phyloP scores from a whole-genome alignment of 441 rosid genomes.

The Kokia cookei region DNA sequence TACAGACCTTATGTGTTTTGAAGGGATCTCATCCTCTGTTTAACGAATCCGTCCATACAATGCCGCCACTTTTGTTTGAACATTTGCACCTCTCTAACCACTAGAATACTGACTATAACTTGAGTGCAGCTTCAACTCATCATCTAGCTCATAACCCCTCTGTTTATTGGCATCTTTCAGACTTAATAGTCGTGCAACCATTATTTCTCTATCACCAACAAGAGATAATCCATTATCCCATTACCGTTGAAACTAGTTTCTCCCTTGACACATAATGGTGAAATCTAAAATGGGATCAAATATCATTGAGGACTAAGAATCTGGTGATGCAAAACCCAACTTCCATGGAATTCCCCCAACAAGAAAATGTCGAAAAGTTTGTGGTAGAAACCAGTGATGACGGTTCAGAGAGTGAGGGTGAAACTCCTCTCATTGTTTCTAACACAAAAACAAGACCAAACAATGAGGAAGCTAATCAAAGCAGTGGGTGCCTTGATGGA shows the following conservation, averaged over 20 bases:
- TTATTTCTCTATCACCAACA: conserved; percentile 92
- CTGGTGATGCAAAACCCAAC: conserved; percentile 15
- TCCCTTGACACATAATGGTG: conserved; percentile 5
- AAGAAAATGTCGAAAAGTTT: conserved; percentile 33
- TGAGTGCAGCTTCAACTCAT: conserved; percentile 56
- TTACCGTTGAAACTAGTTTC: conserved; percentile 21
- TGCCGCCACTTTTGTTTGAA: conserved; percentile 39
- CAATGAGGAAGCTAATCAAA: conserved; percentile 14
- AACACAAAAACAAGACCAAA: background rate
- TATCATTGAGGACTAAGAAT: conserved; percentile 12
- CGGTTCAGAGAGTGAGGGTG: conserved; percentile 26
- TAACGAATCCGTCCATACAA: conserved; percentile 38
- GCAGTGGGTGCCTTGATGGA: conserved; percentile 24
- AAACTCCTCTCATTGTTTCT: background rate
- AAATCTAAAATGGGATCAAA: conserved; percentile 20
- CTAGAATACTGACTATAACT: conserved; percentile 38
- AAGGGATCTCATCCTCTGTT: conserved; percentile 42
- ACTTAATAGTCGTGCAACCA: conserved; percentile 93
- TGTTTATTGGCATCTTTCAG: conserved; percentile 94
- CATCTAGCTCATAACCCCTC: conserved; percentile 75
- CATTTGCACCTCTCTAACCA: conserved; percentile 47
- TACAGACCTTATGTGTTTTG: conserved; percentile 24
- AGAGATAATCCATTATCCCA: conserved; percentile 88
- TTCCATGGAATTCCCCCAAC: conserved; percentile 17
- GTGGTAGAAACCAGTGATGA: conserved; percentile 26